A percentile compares a stretch with the other conserved stretches of the same genome.
Evolutionary conservation across 148 eudicot species (phyloP).

Genomic region (Euryodendron excelsum): DNA sequence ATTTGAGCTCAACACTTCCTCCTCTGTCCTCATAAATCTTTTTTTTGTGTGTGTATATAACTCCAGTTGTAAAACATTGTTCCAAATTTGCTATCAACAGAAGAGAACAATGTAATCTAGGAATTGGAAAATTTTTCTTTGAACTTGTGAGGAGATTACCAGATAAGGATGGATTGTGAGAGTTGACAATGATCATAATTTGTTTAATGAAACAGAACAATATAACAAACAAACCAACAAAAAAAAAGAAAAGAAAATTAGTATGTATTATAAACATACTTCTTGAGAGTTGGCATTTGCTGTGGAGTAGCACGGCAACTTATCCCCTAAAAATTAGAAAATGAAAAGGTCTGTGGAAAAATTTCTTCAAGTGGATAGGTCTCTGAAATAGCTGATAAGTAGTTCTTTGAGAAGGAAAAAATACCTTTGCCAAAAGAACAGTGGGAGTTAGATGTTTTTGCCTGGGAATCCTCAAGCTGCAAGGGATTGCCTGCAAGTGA

Average conservation of each 20-base stretch:
- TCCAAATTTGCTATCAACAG: neutral
- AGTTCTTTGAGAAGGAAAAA: slow-evolving; percentile 12
- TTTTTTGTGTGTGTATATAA: no score
- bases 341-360: slow-evolving; percentile 14
- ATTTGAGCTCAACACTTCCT: neutral
- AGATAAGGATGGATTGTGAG: neutral
- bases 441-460: slow-evolving; percentile 40
- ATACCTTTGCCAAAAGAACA: slow-evolving; percentile 51
- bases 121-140: neutral
- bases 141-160: neutral
- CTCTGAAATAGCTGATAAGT: slow-evolving; percentile 8
- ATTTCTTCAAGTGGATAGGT: slow-evolving; percentile 2
- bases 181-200: neutral
- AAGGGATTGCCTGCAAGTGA: slow-evolving; percentile 50
- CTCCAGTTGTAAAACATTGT: neutral
- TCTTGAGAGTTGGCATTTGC: slow-evolving; percentile 36
- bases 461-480: slow-evolving; percentile 41
- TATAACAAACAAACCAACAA: no score
- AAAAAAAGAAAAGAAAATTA: neutral
- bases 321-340: slow-evolving; percentile 47
- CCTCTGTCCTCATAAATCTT: neutral
- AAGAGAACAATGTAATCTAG: neutral
- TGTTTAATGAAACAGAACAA: neutral
- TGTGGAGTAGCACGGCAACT: slow-evolving; percentile 36
- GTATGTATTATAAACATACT: slow-evolving; percentile 31